Conservation (phyloP, 805 yeast genomes). For the Zygosaccharomyces siamensis region DNA sequence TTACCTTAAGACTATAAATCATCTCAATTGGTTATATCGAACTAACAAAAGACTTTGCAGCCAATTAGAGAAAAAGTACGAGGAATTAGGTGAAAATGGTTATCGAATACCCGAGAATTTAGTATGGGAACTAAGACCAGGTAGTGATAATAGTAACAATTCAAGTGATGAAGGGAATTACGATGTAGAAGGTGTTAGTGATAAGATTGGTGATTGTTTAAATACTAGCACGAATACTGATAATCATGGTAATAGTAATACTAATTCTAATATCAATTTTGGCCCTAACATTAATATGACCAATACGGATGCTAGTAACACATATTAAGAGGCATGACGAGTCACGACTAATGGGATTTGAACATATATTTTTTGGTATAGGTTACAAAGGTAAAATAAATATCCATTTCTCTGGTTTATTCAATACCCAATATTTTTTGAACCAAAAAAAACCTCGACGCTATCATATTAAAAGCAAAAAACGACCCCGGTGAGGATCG, state of each 20-base stretch:
- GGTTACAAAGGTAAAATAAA: not conserved
- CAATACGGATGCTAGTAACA: not conserved
- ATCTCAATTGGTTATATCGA: conserved; percentile 45
- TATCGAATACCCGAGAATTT: conserved; percentile 9
- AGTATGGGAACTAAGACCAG: conserved; percentile 10
- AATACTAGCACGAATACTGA: not conserved
- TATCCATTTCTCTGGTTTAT: not conserved
- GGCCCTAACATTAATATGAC: not conserved
- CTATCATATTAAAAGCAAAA: too few species aligned
- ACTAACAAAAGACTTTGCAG: conserved; percentile 47
- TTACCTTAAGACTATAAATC: conserved; percentile 57
- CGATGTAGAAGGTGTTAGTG: not conserved
- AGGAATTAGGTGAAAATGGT: conserved; percentile 2
- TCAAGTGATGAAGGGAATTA: not conserved
- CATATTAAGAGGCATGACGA: not conserved
- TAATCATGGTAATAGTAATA: not conserved
- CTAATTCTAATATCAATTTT: not conserved
- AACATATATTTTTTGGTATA: not conserved
- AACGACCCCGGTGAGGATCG: conserved; percentile 55
- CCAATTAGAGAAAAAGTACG: conserved; percentile 33
- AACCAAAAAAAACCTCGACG: too few species aligned
- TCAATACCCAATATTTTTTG: not conserved
- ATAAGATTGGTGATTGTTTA: not conserved
- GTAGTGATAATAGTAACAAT: not conserved
- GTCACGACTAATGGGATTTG: not conserved